Conservation (phyloP, 768 basidiomycete species). For the Royoungia palumana region DNA sequence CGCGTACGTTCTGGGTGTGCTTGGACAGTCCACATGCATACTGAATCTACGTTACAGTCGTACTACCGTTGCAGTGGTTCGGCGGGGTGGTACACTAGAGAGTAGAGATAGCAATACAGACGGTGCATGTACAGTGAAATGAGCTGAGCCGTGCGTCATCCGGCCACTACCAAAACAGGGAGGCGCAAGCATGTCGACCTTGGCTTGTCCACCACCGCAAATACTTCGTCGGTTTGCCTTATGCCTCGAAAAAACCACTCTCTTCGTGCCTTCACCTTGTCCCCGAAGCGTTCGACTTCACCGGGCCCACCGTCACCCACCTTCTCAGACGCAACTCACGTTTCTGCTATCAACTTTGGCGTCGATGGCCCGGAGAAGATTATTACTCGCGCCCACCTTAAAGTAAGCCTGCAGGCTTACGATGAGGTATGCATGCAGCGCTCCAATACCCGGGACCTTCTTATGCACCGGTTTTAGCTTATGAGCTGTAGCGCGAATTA, state of each 20-base stretch:
- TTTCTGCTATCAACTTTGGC: conserved; percentile 74
- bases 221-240: conserved; percentile 10
- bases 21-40: not conserved
- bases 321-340: conserved; percentile 77
- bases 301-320: conserved; percentile 77
- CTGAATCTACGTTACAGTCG: conserved; percentile 8
- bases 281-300: conserved; percentile 43
- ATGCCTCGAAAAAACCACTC: conserved; percentile 57
- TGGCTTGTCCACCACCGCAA: conserved; percentile 14
- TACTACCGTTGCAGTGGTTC: not conserved
- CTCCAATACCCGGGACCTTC: conserved; percentile 1
- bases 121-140: not conserved
- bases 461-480: conserved; percentile 49
- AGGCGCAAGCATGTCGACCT: not conserved
- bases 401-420: conserved; percentile 73
- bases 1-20: conserved; percentile 9
- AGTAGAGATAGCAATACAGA: conserved; percentile 10
- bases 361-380: conserved; percentile 74
- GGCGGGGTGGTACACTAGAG: not conserved
- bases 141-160: not conserved
- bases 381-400: conserved; percentile 76
- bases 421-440: conserved; percentile 58
- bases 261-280: conserved; percentile 51
- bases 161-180: conserved; percentile 16
- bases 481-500: conserved; percentile 75